A percentile compares a stretch with the other conserved stretches of the same genome.
These are phyloP conservation scores for Cyberlindnera japonica DNA, from an alignment of 805 yeast species.

Conservation along the genomic window DNA sequence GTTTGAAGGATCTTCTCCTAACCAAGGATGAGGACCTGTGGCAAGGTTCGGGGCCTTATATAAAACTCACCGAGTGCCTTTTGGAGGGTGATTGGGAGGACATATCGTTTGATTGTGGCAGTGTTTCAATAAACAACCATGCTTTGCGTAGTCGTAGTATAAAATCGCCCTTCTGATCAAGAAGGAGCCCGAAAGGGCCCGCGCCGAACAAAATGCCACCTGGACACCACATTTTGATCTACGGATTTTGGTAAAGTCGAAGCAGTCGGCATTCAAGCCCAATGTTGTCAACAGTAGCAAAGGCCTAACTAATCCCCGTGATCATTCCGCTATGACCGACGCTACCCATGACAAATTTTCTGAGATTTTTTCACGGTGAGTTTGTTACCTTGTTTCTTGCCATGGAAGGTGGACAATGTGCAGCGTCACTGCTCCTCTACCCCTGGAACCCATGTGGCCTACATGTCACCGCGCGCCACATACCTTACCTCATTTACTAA, in stretches of 20 bases:
- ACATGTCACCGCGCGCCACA: neutral
- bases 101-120: conserved; percentile 1
- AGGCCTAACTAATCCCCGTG: neutral
- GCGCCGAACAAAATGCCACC: neutral
- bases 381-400: neutral
- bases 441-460: too few species aligned
- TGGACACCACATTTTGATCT: conserved; percentile 3
- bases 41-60: too few species aligned
- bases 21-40: too few species aligned
- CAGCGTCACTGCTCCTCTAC: neutral
- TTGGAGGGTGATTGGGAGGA: conserved; percentile 21
- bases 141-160: neutral
- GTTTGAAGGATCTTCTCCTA: too few species aligned
- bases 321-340: conserved; percentile 9
- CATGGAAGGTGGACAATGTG: neutral
- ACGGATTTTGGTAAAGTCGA: too few species aligned
- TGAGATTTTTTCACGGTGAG: conserved; percentile 20
- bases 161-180: neutral
- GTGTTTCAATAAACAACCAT: neutral
- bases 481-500: neutral
- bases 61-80: conserved; percentile 29
- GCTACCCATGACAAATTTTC: conserved; percentile 17
- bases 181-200: too few species aligned
- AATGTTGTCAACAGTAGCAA: neutral
- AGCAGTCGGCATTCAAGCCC: neutral